Evolutionary conservation across 2,329 filamentous ascomycete species (phyloP).

Genomic region (Pyrenochaeta sp.): DNA sequence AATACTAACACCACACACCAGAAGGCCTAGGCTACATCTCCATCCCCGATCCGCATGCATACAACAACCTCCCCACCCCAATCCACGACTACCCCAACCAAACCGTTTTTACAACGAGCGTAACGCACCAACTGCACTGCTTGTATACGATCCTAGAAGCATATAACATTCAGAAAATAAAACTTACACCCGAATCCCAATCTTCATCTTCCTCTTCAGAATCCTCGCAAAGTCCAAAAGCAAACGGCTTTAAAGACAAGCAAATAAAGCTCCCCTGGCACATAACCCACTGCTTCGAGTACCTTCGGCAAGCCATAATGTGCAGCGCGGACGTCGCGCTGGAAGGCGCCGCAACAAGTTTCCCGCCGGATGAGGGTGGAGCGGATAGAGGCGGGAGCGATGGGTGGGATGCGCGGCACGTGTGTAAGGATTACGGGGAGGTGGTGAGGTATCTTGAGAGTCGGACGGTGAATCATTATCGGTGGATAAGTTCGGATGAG

Average conservation of each 20-base stretch:
- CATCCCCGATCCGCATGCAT: slow-evolving; percentile 29
- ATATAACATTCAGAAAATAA: slow-evolving; percentile 39
- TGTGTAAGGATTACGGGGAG: slow-evolving; percentile 44
- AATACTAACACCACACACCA: slow-evolving; percentile 1
- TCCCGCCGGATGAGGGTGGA: slow-evolving; percentile 32
- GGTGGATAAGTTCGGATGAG: slow-evolving; percentile 38
- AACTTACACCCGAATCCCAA: background rate
- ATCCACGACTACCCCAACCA: slow-evolving; percentile 43
- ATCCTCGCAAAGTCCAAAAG: no score
- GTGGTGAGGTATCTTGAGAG: slow-evolving; percentile 41
- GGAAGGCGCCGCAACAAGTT: slow-evolving; percentile 44
- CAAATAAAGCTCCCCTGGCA: slow-evolving; percentile 44
- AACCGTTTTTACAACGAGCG: slow-evolving; percentile 43
- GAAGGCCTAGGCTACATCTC: slow-evolving; percentile 45
- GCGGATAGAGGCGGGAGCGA: slow-evolving; percentile 45
- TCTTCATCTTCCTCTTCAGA: no score
- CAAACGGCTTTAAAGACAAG: slow-evolving; percentile 1
- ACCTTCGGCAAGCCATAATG: slow-evolving; percentile 46
- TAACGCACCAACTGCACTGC: slow-evolving; percentile 48
- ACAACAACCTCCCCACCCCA: slow-evolving; percentile 39
- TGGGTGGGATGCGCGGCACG: slow-evolving; percentile 45
- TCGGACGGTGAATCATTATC: slow-evolving; percentile 36
- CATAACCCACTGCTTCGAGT: slow-evolving; percentile 47
- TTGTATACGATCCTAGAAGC: slow-evolving; percentile 44
- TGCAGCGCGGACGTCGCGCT: slow-evolving; percentile 45